Evolutionary conservation across 768 basidiomycete species (phyloP).

Genomic region (Boletellus sp.): DNA sequence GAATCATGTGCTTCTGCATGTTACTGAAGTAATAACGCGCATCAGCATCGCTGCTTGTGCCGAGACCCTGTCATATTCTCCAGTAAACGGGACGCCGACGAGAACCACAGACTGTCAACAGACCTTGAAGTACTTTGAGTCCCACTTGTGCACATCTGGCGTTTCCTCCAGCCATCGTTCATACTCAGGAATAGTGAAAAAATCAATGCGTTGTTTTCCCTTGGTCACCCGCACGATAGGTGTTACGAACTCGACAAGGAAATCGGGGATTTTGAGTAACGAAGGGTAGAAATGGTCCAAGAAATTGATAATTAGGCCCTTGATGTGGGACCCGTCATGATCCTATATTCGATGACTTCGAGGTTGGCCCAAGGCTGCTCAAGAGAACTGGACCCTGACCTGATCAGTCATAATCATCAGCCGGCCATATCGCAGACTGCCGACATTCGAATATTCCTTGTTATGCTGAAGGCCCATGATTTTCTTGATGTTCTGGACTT

Average conservation of each 20-base stretch:
- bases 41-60: conserved; percentile 86
- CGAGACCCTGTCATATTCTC: conserved; percentile 71
- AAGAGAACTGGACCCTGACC: conserved; percentile 40
- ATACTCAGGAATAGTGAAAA: conserved; percentile 97
- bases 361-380: neutral
- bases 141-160: conserved; percentile 77
- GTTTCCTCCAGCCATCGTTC: conserved; percentile 86
- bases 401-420: conserved; percentile 99
- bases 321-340: conserved; percentile 99
- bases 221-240: conserved; percentile 94
- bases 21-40: conserved; percentile 90
- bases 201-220: conserved; percentile 74
- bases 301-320: conserved; percentile 98
- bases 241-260: conserved; percentile 97
- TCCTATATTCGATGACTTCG: conserved; percentile 55
- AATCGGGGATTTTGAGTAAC: conserved; percentile 82
- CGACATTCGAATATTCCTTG: conserved; percentile 72
- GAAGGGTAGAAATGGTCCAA: conserved; percentile 97
- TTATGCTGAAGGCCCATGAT: conserved; percentile 96
- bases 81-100: conserved; percentile 1
- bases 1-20: conserved; percentile 93
- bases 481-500: conserved; percentile 96
- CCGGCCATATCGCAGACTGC: conserved; percentile 82
- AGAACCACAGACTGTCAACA: conserved; percentile 11
- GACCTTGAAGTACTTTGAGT: conserved; percentile 96